Percentiles rank a stretch among this genome's conserved stretches.
Conservation (phyloP, 2,329 filamentous ascomycete genomes). For the Sphaerulina populicola region DNA sequence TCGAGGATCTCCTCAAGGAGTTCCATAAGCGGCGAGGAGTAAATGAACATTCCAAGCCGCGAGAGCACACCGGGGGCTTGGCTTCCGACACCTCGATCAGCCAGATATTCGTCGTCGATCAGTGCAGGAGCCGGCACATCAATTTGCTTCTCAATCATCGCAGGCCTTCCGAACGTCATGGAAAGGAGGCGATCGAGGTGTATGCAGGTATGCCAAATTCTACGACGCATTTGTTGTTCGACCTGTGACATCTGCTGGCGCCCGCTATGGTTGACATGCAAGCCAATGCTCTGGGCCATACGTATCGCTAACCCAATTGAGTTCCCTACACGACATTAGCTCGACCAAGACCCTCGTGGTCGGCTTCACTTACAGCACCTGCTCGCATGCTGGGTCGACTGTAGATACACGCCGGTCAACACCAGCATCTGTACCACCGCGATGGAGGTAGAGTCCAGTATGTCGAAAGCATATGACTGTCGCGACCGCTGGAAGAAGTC, state of each 20-base stretch:
- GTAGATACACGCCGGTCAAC: slow-evolving; percentile 22
- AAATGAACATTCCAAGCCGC: slow-evolving; percentile 27
- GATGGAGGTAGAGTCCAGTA: slow-evolving; percentile 24
- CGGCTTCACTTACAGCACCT: slow-evolving; percentile 16
- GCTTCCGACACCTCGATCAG: slow-evolving; percentile 41
- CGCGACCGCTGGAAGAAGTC: slow-evolving; percentile 25
- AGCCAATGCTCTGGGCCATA: slow-evolving; percentile 59
- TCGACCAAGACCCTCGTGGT: not conserved
- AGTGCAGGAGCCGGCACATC: slow-evolving; percentile 23
- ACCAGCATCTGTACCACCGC: slow-evolving; percentile 24
- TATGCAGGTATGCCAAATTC: slow-evolving; percentile 46
- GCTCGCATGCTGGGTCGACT: slow-evolving; percentile 24
- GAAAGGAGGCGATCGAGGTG: slow-evolving; percentile 42
- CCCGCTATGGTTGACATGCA: slow-evolving; percentile 54
- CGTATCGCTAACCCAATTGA: slow-evolving; percentile 42
- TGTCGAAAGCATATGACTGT: slow-evolving; percentile 23
- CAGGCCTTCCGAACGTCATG: slow-evolving; percentile 32
- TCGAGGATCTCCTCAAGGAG: slow-evolving; percentile 23
- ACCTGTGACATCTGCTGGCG: slow-evolving; percentile 48
- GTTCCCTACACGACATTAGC: slow-evolving; percentile 11
- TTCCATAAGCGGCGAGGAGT: slow-evolving; percentile 24
- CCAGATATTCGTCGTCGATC: slow-evolving; percentile 48
- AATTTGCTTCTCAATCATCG: slow-evolving; percentile 24
- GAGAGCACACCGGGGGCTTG: slow-evolving; percentile 23
- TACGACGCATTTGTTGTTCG: slow-evolving; percentile 59